A percentile compares a stretch with the other conserved stretches of the same genome.
These are phyloP conservation scores for Xylaria castorea DNA, from an alignment of 495 filamentous ascomycete genomes.

Conservation along the genomic window DNA sequence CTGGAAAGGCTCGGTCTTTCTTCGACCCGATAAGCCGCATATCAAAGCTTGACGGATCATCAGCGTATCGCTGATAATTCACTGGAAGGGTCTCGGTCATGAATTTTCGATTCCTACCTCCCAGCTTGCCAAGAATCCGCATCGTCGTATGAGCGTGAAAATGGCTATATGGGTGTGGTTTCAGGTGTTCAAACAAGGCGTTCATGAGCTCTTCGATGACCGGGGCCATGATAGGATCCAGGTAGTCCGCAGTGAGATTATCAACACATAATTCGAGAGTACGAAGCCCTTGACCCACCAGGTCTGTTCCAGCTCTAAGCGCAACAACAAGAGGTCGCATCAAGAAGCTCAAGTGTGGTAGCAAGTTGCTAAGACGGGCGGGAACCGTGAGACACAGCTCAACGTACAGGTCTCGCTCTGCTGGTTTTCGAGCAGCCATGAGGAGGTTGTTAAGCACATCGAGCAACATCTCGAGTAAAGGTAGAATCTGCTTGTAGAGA, in stretches of 20 bases:
- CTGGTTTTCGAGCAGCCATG: constrained; percentile 83
- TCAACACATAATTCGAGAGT: constrained; percentile 98
- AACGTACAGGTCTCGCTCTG: constrained; percentile 94
- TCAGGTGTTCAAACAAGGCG: constrained; percentile 91
- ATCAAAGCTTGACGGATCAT: constrained; percentile 85
- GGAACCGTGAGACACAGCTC: constrained; percentile 96
- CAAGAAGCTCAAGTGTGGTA: constrained; percentile 95
- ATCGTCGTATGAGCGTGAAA: constrained; percentile 98
- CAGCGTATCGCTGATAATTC: constrained; percentile 80
- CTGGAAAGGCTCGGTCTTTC: constrained; percentile 84
- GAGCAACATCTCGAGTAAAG: constrained; percentile 93
- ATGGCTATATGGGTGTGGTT: constrained; percentile 91
- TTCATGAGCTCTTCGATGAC: constrained; percentile 99
- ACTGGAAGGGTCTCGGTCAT: constrained; percentile 85
- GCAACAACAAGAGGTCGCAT: constrained; percentile 98
- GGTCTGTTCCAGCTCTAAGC: constrained; percentile 85
- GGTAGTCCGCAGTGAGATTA: constrained; percentile 95
- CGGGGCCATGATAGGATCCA: constrained; percentile 98
- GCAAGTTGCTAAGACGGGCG: constrained; percentile 88
- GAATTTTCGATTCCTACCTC: constrained; percentile 93
- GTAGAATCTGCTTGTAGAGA: constrained; percentile 96
- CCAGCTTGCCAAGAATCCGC: constrained; percentile 96
- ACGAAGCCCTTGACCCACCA: constrained; percentile 91
- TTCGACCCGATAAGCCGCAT: constrained; percentile 87
- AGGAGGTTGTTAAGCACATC: constrained; percentile 96